Evolutionary conservation across 2,329 filamentous ascomycete genomes (phyloP).

Genomic region (Amesomyces nigricolor): DNA sequence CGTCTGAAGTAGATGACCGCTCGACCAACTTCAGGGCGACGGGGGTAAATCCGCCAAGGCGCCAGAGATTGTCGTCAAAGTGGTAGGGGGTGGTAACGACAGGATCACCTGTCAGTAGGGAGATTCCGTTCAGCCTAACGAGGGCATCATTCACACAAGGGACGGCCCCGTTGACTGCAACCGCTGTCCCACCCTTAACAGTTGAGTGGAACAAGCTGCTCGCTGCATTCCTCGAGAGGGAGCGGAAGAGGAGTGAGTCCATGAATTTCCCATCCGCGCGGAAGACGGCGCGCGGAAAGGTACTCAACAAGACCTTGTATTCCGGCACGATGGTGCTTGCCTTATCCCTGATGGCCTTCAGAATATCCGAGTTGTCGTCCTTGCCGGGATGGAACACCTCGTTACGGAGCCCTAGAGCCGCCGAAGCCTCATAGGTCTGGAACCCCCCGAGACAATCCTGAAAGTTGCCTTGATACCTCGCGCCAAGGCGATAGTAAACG

Average conservation of each 20-base stretch:
- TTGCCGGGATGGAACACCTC: constrained; percentile 85
- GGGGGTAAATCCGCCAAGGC: constrained; percentile 83
- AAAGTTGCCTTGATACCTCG: constrained; percentile 90
- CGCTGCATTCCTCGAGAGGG: constrained; percentile 66
- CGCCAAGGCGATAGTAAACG: constrained; percentile 84
- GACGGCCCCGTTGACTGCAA: constrained; percentile 83
- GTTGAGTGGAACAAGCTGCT: constrained; percentile 64
- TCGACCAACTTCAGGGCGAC: constrained; percentile 82
- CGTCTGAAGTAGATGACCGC: constrained; percentile 62
- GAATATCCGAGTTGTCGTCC: constrained; percentile 85
- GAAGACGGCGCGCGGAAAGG: constrained; percentile 74
- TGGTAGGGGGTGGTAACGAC: constrained; percentile 76
- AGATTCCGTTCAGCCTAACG: constrained; percentile 72
- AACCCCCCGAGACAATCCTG: constrained; percentile 95
- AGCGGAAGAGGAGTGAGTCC: constrained; percentile 70
- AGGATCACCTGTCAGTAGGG: constrained; percentile 75
- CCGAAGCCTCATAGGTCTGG: constrained; percentile 92
- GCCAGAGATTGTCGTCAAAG: constrained; percentile 88
- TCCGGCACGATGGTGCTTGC: constrained; percentile 79
- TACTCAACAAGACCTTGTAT: constrained; percentile 72
- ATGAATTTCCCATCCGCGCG: constrained; percentile 74
- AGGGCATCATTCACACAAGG: constrained; percentile 85
- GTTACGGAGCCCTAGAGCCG: constrained; percentile 82
- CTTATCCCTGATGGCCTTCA: constrained; percentile 79
- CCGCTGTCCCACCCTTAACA: constrained; percentile 65